A percentile compares a stretch with the other conserved stretches of the same genome.
These are phyloP conservation scores for Hanseniaspora singularis DNA, from an alignment of 805 yeast species.

Conservation along the genomic window DNA sequence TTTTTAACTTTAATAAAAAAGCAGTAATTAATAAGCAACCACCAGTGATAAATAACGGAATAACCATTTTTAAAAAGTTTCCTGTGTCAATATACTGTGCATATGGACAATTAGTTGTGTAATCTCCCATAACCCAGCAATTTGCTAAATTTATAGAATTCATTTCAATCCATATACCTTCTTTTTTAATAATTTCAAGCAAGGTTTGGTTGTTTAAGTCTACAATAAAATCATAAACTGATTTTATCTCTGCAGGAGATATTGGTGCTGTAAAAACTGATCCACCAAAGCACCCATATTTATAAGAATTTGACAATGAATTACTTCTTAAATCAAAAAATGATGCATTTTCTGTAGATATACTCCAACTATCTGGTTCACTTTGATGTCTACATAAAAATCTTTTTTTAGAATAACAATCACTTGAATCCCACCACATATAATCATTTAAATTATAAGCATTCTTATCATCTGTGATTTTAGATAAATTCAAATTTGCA, in stretches of 20 bases:
- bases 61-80: slow-evolving; percentile 49
- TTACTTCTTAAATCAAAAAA: slow-evolving; percentile 35
- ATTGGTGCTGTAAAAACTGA: slow-evolving; percentile 38
- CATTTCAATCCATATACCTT: slow-evolving; percentile 59
- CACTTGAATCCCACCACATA: slow-evolving; percentile 50
- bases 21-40: slow-evolving; percentile 41
- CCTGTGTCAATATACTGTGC: slow-evolving; percentile 41
- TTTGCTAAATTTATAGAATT: slow-evolving; percentile 61
- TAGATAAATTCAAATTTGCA: slow-evolving; percentile 15
- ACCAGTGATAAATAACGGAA: slow-evolving; percentile 55
- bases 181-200: neutral
- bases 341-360: slow-evolving; percentile 27
- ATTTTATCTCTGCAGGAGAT: slow-evolving; percentile 37
- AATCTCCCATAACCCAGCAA: slow-evolving; percentile 84
- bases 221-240: slow-evolving; percentile 18
- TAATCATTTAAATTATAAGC: slow-evolving; percentile 29
- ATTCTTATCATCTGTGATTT: slow-evolving; percentile 26
- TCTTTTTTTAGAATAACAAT: slow-evolving; percentile 46
- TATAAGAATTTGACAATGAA: slow-evolving; percentile 21
- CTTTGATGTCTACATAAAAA: slow-evolving; percentile 42
- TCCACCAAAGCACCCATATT: slow-evolving; percentile 29
- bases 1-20: slow-evolving; percentile 42
- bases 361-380: slow-evolving; percentile 35
- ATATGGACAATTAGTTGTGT: slow-evolving; percentile 69
- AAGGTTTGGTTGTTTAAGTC: slow-evolving; percentile 17